Percentiles rank a stretch among this genome's conserved stretches.
phyloP scores from a whole-genome alignment of 495 filamentous ascomycete species.

The Penicillium coffeae region DNA sequence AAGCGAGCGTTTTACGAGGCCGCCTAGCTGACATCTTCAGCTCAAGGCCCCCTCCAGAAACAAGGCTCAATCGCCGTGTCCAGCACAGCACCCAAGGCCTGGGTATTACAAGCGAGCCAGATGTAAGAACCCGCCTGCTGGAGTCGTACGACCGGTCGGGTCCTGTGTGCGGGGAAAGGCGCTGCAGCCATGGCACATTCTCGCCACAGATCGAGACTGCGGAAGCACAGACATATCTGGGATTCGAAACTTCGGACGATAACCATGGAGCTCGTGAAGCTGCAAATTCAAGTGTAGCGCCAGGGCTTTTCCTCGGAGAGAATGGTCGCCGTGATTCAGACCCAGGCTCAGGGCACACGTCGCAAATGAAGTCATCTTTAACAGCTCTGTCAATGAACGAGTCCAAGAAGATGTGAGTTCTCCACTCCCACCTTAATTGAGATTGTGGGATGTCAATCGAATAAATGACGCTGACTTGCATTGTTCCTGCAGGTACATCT shows the following conservation, averaged over 20 bases:
- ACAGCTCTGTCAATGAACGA: conserved; percentile 27
- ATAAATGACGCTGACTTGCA: conserved; percentile 11
- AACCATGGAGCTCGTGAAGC: conserved; percentile 22
- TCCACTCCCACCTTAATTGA: background rate
- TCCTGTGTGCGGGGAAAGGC: conserved; percentile 37
- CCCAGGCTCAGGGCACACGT: conserved; percentile 32
- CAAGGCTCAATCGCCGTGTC: conserved; percentile 3
- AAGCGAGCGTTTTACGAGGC: conserved; percentile 32
- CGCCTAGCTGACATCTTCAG: conserved; percentile 37
- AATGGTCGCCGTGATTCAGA: conserved; percentile 15
- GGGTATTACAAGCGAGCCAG: conserved; percentile 19
- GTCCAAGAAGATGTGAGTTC: conserved; percentile 33
- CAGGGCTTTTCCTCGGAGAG: conserved; percentile 9
- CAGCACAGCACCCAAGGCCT: conserved; percentile 8
- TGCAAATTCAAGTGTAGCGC: conserved; percentile 8
- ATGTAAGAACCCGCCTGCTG: conserved; percentile 35
- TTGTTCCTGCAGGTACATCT: conserved; percentile 66
- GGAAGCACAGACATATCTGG: conserved; percentile 35
- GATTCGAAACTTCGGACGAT: background rate
- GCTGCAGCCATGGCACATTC: conserved; percentile 77
- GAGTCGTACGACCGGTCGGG: conserved; percentile 34
- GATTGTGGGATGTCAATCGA: background rate
- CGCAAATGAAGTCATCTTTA: conserved; percentile 28
- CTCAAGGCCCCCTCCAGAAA: conserved; percentile 5
- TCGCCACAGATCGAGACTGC: conserved; percentile 59